These are phyloP conservation scores for Penicillium decumbens DNA, from an alignment of 2,329 filamentous ascomycete genomes.

Conservation along the genomic window DNA sequence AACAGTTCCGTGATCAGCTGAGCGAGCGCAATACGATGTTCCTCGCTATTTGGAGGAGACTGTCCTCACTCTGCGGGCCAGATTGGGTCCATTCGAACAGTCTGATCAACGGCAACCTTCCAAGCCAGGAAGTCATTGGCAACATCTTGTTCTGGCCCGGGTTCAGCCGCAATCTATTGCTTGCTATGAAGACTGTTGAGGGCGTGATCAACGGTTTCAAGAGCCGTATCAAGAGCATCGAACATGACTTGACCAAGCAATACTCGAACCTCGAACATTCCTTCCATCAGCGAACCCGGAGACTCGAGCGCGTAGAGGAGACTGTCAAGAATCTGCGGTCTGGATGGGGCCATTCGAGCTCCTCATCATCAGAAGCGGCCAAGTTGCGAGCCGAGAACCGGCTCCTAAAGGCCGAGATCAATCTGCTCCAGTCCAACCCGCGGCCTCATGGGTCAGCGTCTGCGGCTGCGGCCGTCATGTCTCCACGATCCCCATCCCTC, in stretches of 20 bases:
- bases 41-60: conserved; percentile 80
- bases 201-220: conserved; percentile 72
- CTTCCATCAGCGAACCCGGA: conserved; percentile 73
- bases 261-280: conserved; percentile 81
- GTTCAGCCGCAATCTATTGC: conserved; percentile 84
- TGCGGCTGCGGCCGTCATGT: conserved; percentile 36
- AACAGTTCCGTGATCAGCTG: conserved; percentile 78
- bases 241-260: conserved; percentile 84
- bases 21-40: conserved; percentile 84
- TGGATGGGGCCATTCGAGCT: conserved; percentile 27
- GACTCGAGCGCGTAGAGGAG: conserved; percentile 80
- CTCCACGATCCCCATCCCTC: conserved; percentile 20
- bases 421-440: conserved; percentile 65
- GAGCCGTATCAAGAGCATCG: conserved; percentile 73
- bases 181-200: conserved; percentile 84
- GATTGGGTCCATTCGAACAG: conserved; percentile 91
- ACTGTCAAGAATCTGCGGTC: conserved; percentile 61
- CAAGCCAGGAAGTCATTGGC: conserved; percentile 77
- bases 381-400: conserved; percentile 59
- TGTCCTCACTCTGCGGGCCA: conserved; percentile 77
- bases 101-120: conserved; percentile 80
- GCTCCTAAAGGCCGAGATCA: conserved; percentile 56
- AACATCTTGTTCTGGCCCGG: conserved; percentile 71
- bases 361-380: conserved; percentile 51
- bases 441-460: conserved; percentile 49